Conservation (phyloP, 495 filamentous ascomycete species). For the Tuber calosporum region DNA sequence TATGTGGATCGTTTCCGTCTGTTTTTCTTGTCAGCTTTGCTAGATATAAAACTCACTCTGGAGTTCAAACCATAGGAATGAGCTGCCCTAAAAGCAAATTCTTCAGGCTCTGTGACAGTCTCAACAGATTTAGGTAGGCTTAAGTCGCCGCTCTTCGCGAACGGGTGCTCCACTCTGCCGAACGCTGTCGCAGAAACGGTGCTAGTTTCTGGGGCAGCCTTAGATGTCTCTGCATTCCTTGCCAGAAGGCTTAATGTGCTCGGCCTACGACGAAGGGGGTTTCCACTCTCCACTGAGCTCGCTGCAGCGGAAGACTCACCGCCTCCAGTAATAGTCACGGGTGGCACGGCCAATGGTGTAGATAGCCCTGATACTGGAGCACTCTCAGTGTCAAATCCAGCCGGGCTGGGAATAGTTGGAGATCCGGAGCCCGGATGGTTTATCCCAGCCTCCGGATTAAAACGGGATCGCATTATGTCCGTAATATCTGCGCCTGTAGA, state of each 20-base stretch:
- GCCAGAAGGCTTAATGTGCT: constrained; percentile 81
- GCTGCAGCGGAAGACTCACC: constrained; percentile 30
- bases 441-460: constrained; percentile 18
- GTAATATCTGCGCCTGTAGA: constrained; percentile 23
- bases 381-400: constrained; percentile 8
- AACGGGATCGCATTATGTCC: constrained; percentile 18
- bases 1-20: constrained; percentile 73
- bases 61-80: constrained; percentile 38
- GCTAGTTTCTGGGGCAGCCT: constrained; percentile 74
- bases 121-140: constrained; percentile 16
- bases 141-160: constrained; percentile 43
- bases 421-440: constrained; percentile 27
- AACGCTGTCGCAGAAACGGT: constrained; percentile 75
- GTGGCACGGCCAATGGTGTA: constrained; percentile 29
- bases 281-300: constrained; percentile 32
- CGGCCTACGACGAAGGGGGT: constrained; percentile 50
- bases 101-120: constrained; percentile 25
- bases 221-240: constrained; percentile 61
- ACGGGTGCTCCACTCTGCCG: constrained; percentile 72
- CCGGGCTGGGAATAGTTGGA: constrained; percentile 24
- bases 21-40: constrained; percentile 29
- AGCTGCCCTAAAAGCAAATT: constrained; percentile 39
- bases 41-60: constrained; percentile 8
- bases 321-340: constrained; percentile 26
- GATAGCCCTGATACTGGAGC: constrained; percentile 15